Evolutionary conservation across 495 filamentous ascomycete genomes (phyloP), one percentile per base, ranked within the genome.

Genomic region (Aspergillus leporis): DNA sequence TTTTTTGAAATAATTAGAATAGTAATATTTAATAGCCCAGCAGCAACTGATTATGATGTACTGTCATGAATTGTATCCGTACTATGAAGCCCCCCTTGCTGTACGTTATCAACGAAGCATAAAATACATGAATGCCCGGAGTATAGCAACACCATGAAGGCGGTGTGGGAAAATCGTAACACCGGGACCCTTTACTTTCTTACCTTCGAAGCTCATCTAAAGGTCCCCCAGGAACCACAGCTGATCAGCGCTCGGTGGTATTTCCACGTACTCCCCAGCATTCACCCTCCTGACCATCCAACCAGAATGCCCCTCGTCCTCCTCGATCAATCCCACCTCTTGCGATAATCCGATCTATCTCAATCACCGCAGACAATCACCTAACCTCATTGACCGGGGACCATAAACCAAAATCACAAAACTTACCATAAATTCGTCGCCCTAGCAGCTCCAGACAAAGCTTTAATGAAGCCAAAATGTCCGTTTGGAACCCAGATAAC

Each of bases 401-500:
- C 51, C 34, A 18, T 9, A n/a, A 9, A 3, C 7, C n/a, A n/a
- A n/a, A 45, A 2, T 19, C 18, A n/a, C n/a, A 28, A 9, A 13
- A n/a, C 23, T 52, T 31, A 36, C 45, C 51, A 23, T 23, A 31
- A 21, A 19, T 16, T 16, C 36, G 22, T 22, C 5, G 49, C 25
- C 54, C 25, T 38, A 18, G 32, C 13, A 6, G 0, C 23, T 53
- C 45, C 21, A 21, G 9, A 10, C n/a, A 14, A 22, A 23, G n/a
- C n/a, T n/a, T n/a, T n/a, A 10, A 34, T n/a, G 9, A 51, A n/a
- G 3, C 50, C 68, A 67, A 51, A 36, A 82, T 82, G 80, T 81
- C 81, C 7, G 84, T 96, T 65, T 98, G 94, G 94, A 97, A 97
- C 70, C 90, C 89, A 21, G 95, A 98, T 64, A 98, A 94, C 60